Evolutionary conservation across 129 eudicot genomes (phyloP).

Genomic region (sunflower (Helianthus annuus)): HanXRQr2.0-SUNRISE NC_035446.2:166282267-166282766

Average conservation of each 20-base stretch:
- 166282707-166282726: neutral
- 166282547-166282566: slow-evolving; percentile 19
- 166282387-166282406: no score
- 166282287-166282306: no score
- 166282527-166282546: slow-evolving; percentile 1
- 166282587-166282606: slow-evolving; percentile 11
- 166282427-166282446: no score
- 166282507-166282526: neutral
- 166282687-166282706: neutral
- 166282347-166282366: no score
- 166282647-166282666: neutral
- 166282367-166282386: no score
- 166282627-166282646: neutral
- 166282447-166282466: no score
- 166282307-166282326: no score
- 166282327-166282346: no score
- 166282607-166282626: slow-evolving; percentile 28
- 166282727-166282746: neutral
- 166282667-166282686: neutral
- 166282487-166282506: no score
- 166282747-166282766: neutral
- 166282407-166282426: no score
- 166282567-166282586: neutral
- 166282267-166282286: no score
- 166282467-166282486: no score